Percentiles rank a stretch among this genome's conserved stretches.
phyloP scores from a whole-genome alignment of 1,284 basidiomycete species.

The Pisolithus thermaeus region DNA sequence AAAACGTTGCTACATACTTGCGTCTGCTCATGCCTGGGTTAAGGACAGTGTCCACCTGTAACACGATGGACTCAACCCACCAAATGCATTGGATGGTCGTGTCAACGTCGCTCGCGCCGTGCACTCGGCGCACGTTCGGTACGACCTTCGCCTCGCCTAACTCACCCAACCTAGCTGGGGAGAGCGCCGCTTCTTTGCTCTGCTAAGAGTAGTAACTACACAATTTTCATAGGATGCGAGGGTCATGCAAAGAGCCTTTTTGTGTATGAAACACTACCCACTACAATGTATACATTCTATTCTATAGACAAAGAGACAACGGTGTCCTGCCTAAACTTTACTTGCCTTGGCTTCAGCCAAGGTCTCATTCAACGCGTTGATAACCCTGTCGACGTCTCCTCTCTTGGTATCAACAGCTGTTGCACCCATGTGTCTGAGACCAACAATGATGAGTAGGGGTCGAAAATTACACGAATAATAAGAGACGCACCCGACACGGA shows the following conservation, averaged over 20 bases:
- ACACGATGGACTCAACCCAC: not conserved
- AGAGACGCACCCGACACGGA: constrained; percentile 64
- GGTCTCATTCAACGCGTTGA: constrained; percentile 60
- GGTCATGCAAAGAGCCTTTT: too few species aligned
- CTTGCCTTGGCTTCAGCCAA: constrained; percentile 45
- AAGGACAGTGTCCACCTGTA: not conserved
- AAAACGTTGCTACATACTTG: not conserved
- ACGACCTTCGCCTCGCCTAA: too few species aligned
- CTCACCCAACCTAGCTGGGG: not conserved
- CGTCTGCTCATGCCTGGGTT: not conserved
- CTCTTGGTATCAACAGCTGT: constrained; percentile 67
- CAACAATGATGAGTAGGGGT: constrained; percentile 3
- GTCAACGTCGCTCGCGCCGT: not conserved
- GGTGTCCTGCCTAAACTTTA: constrained; percentile 8
- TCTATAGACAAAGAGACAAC: not conserved
- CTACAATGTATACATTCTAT: not conserved
- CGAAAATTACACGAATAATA: constrained; percentile 5
- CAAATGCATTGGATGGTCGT: not conserved
- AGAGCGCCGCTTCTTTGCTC: too few species aligned
- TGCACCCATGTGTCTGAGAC: constrained; percentile 81
- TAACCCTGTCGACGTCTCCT: constrained; percentile 74
- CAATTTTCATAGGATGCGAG: too few species aligned
- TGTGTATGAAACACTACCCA: too few species aligned
- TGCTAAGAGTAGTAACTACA: too few species aligned
- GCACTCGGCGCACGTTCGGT: not conserved